Conservation (phyloP, 352 stramenopile species). For the Globisporangium camurandrum region DNA sequence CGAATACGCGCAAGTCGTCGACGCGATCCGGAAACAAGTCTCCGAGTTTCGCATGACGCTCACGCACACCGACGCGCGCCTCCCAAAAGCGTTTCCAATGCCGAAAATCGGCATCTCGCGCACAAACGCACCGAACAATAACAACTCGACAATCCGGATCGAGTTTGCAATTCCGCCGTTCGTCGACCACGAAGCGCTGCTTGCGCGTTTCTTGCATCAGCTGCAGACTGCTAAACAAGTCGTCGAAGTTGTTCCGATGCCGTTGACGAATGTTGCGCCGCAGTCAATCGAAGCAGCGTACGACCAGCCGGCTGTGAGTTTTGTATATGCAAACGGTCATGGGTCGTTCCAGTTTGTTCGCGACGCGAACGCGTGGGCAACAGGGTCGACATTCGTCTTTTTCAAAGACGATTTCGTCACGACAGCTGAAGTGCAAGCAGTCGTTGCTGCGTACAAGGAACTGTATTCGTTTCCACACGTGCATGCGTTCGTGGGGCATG, state of each 20-base stretch:
- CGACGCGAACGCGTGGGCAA: conserved; percentile 22
- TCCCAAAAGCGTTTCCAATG: conserved; percentile 73
- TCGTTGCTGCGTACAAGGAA: conserved; percentile 82
- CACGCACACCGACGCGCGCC: conserved; percentile 61
- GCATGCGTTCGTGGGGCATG: conserved; percentile 60
- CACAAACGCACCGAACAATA: conserved; percentile 68
- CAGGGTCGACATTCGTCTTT: conserved; percentile 60
- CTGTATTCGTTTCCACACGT: conserved; percentile 77
- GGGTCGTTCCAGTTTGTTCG: conserved; percentile 80
- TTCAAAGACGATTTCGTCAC: conserved; percentile 84
- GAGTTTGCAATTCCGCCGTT: conserved; percentile 76
- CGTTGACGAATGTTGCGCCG: conserved; percentile 21
- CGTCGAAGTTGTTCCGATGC: conserved; percentile 57
- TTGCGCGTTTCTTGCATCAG: conserved; percentile 57
- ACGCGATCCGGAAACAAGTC: conserved; percentile 60
- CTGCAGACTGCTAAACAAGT: conserved; percentile 34
- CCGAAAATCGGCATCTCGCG: conserved; percentile 81
- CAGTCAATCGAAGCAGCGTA: conserved; percentile 60
- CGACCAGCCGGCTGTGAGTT: conserved; percentile 62
- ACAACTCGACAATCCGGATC: conserved; percentile 77
- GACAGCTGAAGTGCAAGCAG: conserved; percentile 53
- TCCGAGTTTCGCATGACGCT: conserved; percentile 70
- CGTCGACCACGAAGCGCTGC: conserved; percentile 61
- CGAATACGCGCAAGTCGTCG: conserved; percentile 58
- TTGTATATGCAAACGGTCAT: conserved; percentile 63